A percentile compares a stretch with the other conserved stretches of the same genome.
phyloP scores from a whole-genome alignment of 2,329 filamentous ascomycete genomes.

The Penicillium paneum region DNA sequence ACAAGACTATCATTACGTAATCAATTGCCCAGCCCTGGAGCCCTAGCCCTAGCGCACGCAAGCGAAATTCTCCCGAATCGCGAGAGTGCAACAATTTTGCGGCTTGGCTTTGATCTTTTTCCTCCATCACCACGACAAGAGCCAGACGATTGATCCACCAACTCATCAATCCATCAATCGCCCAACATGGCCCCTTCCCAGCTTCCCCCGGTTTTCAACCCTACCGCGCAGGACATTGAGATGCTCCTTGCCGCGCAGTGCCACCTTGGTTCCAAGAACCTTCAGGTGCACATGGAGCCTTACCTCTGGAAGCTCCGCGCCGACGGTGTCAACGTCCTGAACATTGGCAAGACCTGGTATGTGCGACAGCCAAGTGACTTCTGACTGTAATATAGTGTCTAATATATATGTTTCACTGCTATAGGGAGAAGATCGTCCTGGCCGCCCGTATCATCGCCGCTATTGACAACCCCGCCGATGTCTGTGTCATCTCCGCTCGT shows the following conservation, averaged over 20 bases:
- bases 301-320: conserved; percentile 99
- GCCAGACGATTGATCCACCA: conserved; percentile 47
- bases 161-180: conserved; percentile 47
- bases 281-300: conserved; percentile 98
- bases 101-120: conserved; percentile 31
- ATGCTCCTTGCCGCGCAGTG: conserved; percentile 95
- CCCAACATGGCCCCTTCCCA: conserved; percentile 92
- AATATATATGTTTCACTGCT: conserved; percentile 19
- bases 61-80: conserved; percentile 37
- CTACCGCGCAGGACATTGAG: conserved; percentile 98
- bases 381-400: conserved; percentile 13
- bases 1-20: conserved; percentile 8
- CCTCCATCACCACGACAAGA: conserved; percentile 41
- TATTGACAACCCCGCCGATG: conserved; percentile 98
- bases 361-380: conserved; percentile 28
- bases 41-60: conserved; percentile 41
- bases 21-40: background rate
- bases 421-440: conserved; percentile 98
- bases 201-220: conserved; percentile 93
- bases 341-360: conserved; percentile 99
- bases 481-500: conserved; percentile 98
- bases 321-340: conserved; percentile 97
- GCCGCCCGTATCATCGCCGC: conserved; percentile 98
- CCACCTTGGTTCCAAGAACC: conserved; percentile 98
- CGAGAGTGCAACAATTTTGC: conserved; percentile 27